phyloP scores from a whole-genome alignment of 257 asterid species.

The Thymus mandschuricus region DNA sequence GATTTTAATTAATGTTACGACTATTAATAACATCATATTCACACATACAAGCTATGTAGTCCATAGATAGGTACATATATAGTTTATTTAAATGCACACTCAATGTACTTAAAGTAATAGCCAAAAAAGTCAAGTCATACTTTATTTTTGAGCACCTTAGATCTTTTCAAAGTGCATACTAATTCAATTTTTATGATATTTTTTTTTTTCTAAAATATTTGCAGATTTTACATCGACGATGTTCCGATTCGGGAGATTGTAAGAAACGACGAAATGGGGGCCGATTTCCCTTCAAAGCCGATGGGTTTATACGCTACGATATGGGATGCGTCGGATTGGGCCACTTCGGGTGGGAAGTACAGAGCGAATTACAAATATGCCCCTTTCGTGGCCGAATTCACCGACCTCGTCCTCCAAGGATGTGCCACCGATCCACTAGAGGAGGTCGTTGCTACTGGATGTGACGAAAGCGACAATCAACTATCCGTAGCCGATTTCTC shows the following conservation, averaged over 20 bases:
- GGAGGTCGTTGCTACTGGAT: constrained; percentile 47
- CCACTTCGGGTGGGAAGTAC: constrained; percentile 90
- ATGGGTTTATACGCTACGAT: constrained; percentile 90
- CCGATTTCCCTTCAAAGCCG: constrained; percentile 88
- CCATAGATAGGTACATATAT: background rate
- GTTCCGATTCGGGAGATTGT: constrained; percentile 76
- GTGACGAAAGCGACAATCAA: constrained; percentile 38
- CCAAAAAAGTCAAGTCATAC: background rate
- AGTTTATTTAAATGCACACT: background rate
- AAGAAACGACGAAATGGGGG: constrained; percentile 71
- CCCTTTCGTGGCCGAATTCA: constrained; percentile 82
- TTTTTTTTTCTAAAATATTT: background rate
- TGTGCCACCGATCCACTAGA: constrained; percentile 70
- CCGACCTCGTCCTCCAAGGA: constrained; percentile 78
- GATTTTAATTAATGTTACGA: background rate
- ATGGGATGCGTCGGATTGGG: constrained; percentile 99
- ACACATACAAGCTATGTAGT: background rate
- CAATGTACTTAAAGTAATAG: background rate
- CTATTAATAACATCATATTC: background rate
- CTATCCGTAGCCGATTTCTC: constrained; percentile 46
- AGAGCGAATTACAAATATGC: constrained; percentile 80
- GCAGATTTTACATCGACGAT: constrained; percentile 84
- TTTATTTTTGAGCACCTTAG: too few species aligned
- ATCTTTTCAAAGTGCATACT: too few species aligned
- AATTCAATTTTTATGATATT: too few species aligned